phyloP scores from a whole-genome alignment of 2,329 filamentous ascomycete species.

The Dactylella cylindrospora region DNA sequence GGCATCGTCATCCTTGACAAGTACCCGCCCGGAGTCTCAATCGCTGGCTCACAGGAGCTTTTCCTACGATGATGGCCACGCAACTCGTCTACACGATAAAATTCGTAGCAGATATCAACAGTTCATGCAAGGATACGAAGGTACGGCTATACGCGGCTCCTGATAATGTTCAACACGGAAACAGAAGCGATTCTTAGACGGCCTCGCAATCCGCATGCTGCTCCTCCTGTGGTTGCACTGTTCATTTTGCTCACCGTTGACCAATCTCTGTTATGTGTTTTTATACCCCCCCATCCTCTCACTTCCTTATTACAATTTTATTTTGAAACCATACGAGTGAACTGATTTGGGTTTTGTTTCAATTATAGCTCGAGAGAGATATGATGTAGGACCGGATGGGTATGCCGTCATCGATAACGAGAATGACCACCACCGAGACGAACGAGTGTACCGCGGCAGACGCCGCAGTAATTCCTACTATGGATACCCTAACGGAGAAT shows the following conservation, averaged over 20 bases:
- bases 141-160: slow-evolving; percentile 43
- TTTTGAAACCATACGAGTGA: slow-evolving; percentile 41
- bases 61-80: slow-evolving; percentile 37
- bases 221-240: slow-evolving; percentile 26
- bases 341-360: slow-evolving; percentile 34
- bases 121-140: slow-evolving; percentile 43
- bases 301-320: slow-evolving; percentile 1
- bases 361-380: slow-evolving; percentile 20
- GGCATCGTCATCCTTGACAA: slow-evolving; percentile 21
- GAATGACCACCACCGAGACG: no score
- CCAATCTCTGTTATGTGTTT: background rate
- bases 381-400: slow-evolving; percentile 17
- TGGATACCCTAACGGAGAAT: slow-evolving; percentile 21
- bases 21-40: slow-evolving; percentile 6
- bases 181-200: slow-evolving; percentile 45
- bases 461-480: slow-evolving; percentile 13
- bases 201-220: slow-evolving; percentile 43
- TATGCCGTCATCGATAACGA: slow-evolving; percentile 17
- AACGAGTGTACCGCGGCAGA: slow-evolving; percentile 14
- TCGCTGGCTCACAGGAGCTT: slow-evolving; percentile 21
- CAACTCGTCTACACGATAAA: slow-evolving; percentile 8
- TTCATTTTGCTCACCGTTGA: slow-evolving; percentile 3
- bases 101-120: slow-evolving; percentile 24
- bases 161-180: slow-evolving; percentile 45
- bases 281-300: background rate